Evolutionary conservation across 148 eudicot species (phyloP), one percentile per base, ranked within the genome.

Genomic region (Dianthus caryophyllus): DNA sequence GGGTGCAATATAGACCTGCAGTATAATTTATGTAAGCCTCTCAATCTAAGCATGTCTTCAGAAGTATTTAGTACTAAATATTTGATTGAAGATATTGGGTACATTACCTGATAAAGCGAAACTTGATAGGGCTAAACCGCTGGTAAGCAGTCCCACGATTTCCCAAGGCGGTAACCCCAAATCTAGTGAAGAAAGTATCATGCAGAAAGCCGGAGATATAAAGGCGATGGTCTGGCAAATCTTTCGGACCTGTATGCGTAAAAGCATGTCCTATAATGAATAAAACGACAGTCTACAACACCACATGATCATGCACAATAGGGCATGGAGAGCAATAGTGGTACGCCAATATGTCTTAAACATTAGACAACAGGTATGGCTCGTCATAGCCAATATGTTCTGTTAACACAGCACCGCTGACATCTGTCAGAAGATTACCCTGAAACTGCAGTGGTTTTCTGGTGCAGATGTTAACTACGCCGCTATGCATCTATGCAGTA

Each of bases 1-100:
- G 98, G 29, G 98, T 94, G 73, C 98, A 94, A 62, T 94, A 94
- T 2, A 94, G 82, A 65, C 98, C 98, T 94, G 85, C 78, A 74
- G 56, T 22, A 57, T 71, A 48, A 48, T 14, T 20, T 0, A 26
- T 6, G 18, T 38, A 51, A 63, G 54, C 26, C 65, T 25, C 27
- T 36, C 17, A 18, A 36, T 36, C 65, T 48, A 61, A 41, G 65
- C 22, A 61, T 61, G 4, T 4, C 29, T n/a, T 22, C 14, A 13
- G 7, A 36, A 61, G 47, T 26, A 1, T 2, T 0, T 0, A 26
- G 13, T 43, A 41, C 22, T 52, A 21, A 49, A 17, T 1, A 38
- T 2, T 21, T 9, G 50, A 54, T n/a, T 33, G 27, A 31, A 63
- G n/a, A 25, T 41, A 13, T 51, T 14, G 21, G 36, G 25, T 29